Percentiles rank a stretch among this genome's conserved stretches.
phyloP scores from a whole-genome alignment of 1,284 basidiomycete species.

The Cryptococcus sp. region DNA sequence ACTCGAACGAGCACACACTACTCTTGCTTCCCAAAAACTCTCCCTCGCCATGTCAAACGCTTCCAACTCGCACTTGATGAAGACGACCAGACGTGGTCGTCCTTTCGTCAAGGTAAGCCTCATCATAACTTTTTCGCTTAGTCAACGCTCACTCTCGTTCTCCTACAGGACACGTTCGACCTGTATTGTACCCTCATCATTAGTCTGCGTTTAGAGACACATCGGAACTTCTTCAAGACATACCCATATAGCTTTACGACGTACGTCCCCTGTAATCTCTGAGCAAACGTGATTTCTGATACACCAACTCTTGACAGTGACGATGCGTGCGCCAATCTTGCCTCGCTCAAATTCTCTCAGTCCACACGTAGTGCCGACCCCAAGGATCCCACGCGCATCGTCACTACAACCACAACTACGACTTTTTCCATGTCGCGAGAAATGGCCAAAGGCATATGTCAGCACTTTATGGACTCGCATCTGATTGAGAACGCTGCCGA shows the following conservation, averaged over 20 bases:
- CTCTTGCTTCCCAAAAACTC: not conserved
- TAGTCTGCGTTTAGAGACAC: conserved; percentile 81
- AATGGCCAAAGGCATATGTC: conserved; percentile 99
- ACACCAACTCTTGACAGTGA: conserved; percentile 63
- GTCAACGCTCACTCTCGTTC: not conserved
- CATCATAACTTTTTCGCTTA: not conserved
- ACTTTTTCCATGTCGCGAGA: conserved; percentile 99
- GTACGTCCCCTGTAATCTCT: conserved; percentile 58
- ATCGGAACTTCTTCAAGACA: conserved; percentile 93
- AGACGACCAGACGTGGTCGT: conserved; percentile 89
- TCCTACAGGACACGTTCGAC: conserved; percentile 86
- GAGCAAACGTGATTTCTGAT: not conserved
- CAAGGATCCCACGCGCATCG: conserved; percentile 91
- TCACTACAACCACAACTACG: conserved; percentile 98
- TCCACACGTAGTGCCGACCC: conserved; percentile 98
- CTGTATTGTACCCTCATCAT: conserved; percentile 96
- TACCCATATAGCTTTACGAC: conserved; percentile 95
- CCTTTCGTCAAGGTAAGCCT: conserved; percentile 81
- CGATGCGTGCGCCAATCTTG: conserved; percentile 90
- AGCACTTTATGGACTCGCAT: conserved; percentile 98
- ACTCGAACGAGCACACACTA: no score
- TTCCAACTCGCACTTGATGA: conserved; percentile 81
- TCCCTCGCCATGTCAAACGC: conserved; percentile 27
- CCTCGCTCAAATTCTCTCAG: conserved; percentile 97
- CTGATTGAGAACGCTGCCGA: conserved; percentile 96